Conservation (phyloP, 2,329 filamentous ascomycete genomes). For the Lachnellula suecica region DNA sequence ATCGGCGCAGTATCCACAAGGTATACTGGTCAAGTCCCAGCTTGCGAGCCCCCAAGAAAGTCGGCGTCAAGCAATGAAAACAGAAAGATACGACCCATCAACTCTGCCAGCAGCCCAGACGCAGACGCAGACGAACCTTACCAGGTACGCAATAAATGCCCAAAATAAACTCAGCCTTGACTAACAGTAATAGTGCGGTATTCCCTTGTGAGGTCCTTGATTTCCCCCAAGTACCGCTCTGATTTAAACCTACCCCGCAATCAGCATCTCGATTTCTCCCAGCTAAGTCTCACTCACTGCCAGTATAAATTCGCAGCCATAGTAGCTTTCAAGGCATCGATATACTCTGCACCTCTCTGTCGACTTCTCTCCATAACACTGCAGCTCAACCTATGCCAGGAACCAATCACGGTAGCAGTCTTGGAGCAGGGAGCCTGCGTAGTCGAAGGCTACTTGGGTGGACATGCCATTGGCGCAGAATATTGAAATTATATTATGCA, state of each 20-base stretch:
- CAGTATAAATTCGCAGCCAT: constrained; percentile 1
- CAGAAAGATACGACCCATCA: too few relatives aligned
- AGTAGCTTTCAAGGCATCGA: background rate
- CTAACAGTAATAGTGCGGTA: background rate
- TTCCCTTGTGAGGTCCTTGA: background rate
- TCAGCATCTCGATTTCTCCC: background rate
- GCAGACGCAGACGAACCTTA: too few relatives aligned
- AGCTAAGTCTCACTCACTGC: background rate
- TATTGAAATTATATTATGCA: too few relatives aligned
- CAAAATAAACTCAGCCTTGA: too few relatives aligned
- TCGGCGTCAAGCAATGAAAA: too few relatives aligned
- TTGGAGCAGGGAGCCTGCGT: background rate
- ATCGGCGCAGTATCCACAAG: too few relatives aligned
- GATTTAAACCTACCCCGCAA: background rate
- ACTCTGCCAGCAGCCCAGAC: background rate
- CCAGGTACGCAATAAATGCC: too few relatives aligned
- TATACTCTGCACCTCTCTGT: background rate
- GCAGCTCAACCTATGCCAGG: background rate
- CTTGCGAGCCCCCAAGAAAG: too few relatives aligned
- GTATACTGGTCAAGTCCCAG: too few relatives aligned
- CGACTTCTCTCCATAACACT: background rate
- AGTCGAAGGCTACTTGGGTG: constrained; percentile 3
- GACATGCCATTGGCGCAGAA: too few relatives aligned
- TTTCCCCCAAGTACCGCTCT: background rate
- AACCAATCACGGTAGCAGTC: constrained; percentile 4